Base-by-base conservation (phyloP, 495 filamentous ascomycete species). In the Hypoxylon trugodes region DNA sequence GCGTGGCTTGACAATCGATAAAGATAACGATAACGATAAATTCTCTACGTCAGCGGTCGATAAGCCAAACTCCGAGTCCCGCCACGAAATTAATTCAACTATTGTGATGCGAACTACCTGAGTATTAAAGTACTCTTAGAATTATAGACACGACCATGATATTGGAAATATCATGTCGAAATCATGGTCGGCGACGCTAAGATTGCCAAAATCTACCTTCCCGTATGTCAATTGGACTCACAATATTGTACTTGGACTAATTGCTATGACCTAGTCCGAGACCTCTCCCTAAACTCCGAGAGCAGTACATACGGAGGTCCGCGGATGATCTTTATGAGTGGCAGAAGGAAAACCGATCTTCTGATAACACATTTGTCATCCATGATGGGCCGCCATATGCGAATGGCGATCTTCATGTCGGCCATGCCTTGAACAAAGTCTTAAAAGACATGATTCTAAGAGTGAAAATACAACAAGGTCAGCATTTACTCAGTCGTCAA, bases 351-450 rank as follows among this genome's bases (percentile, higher is more conserved):
- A 83, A 82, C 33, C 79, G 87, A 46, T 81, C 86, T 43, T 79
- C 78, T 43, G 74, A 83, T 32, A 74, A 84, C 42, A 76, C 81
- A 8, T 98, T 97, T 66, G 78, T 93, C 8, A 81, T 99, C 8
- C 94, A 98, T 75, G 95, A 99, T 87, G 95, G 95, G 0, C 95
- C 95, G 1, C 95, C 96, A 0, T 99, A 98, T 73, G 95, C 95
- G 42, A 99, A 99, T 72, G 95, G 96, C 25, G 82, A 79, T n/a
- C 81, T 99, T 2, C 95, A 99, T 72, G 85, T 96, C 60, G 95
- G 95, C n/a, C 95, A 99, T 82, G 96, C 95, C 22, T 78, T 99
- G 49, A 99, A 99, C 75, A 99, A 99, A 73, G 89, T 98, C 55
- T 76, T 96, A 43, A 99, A 99, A 81, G 95, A 99, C 72, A 90